These are phyloP conservation scores for Citrus mangshanensis DNA, from an alignment of 345 rosid species.

Conservation along the genomic window DNA sequence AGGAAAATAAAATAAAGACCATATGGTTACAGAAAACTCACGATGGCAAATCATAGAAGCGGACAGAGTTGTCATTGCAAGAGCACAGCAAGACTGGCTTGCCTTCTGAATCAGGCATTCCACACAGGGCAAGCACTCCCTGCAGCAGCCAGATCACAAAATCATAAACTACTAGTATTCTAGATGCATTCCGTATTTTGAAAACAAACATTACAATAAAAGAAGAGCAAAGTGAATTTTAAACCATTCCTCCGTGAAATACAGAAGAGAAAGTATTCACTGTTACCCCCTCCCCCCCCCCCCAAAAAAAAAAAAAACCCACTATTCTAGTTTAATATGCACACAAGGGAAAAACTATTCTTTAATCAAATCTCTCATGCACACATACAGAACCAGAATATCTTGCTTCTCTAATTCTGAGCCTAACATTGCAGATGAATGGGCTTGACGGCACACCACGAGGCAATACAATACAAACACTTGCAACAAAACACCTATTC, in stretches of 20 bases:
- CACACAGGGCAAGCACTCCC: conserved; percentile 78
- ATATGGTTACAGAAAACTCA: conserved; percentile 39
- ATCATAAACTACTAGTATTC: neutral
- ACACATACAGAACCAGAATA: neutral
- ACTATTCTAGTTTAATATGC: neutral
- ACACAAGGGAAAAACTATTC: neutral
- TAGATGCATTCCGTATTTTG: neutral
- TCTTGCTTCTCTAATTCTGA: neutral
- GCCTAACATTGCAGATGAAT: neutral
- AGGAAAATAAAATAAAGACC: neutral
- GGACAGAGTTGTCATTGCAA: conserved; percentile 74
- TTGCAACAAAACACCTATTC: neutral
- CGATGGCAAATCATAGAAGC: conserved; percentile 89
- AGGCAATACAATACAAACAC: neutral
- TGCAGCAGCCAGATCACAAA: conserved; percentile 28
- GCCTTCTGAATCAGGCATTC: conserved; percentile 79
- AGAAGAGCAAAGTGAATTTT: neutral
- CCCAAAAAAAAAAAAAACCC: neutral
- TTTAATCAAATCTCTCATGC: neutral
- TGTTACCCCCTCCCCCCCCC: neutral
- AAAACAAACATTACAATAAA: neutral
- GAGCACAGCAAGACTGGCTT: conserved; percentile 78
- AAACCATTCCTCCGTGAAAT: neutral
- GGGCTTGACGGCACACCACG: neutral
- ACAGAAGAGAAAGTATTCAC: neutral